These are phyloP conservation scores for Cladosporium sp. DNA, from an alignment of 2,329 filamentous ascomycete species.

Conservation along the genomic window DNA sequence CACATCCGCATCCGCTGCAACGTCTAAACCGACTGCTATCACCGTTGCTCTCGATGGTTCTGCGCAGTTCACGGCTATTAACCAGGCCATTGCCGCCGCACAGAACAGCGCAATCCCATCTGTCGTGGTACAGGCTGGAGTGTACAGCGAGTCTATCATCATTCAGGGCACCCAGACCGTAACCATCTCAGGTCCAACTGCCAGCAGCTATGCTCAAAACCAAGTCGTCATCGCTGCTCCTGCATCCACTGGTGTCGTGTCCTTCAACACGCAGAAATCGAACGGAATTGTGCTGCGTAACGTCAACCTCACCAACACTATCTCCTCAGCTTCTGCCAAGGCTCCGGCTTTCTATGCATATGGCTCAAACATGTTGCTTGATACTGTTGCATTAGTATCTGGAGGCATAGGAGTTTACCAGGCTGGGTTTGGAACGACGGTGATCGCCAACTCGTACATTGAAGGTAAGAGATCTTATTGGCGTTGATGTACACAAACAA, in stretches of 20 bases:
- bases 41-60: constrained; percentile 16
- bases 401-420: constrained; percentile 37
- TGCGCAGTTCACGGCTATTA: constrained; percentile 44
- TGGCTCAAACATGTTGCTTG: constrained; percentile 46
- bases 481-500: neutral
- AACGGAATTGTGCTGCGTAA: constrained; percentile 41
- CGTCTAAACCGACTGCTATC: neutral
- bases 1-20: neutral
- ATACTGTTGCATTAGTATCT: constrained; percentile 47
- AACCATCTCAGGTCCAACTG: constrained; percentile 42
- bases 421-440: constrained; percentile 33
- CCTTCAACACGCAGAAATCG: constrained; percentile 33
- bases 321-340: constrained; percentile 25
- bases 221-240: constrained; percentile 35
- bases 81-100: constrained; percentile 46
- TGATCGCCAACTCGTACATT: constrained; percentile 15
- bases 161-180: constrained; percentile 45
- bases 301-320: constrained; percentile 42
- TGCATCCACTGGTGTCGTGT: constrained; percentile 31
- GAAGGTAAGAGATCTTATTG: neutral
- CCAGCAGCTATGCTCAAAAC: constrained; percentile 40
- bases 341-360: constrained; percentile 37
- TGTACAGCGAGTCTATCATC: constrained; percentile 46
- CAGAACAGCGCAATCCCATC: constrained; percentile 45
- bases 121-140: constrained; percentile 47